phyloP scores from a whole-genome alignment of 1,139 yeast species.

The Candida tetrigidarum region DNA sequence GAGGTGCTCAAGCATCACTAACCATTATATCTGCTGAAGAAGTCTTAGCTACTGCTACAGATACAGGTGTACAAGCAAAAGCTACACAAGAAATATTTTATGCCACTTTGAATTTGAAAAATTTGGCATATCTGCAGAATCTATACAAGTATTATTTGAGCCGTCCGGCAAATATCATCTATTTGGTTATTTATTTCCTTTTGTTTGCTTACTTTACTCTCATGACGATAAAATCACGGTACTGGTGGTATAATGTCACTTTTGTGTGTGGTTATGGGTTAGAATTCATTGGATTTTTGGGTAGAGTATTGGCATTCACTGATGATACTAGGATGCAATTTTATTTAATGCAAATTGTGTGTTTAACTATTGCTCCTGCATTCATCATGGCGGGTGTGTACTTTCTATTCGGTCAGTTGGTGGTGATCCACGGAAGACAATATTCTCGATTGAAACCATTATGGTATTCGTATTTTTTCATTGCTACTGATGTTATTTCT shows the following conservation, averaged over 20 bases:
- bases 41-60: constrained; percentile 45
- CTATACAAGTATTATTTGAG: constrained; percentile 34
- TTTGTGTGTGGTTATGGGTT: constrained; percentile 63
- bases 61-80: constrained; percentile 24
- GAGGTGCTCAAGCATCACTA: constrained; percentile 41
- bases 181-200: constrained; percentile 24
- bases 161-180: constrained; percentile 30
- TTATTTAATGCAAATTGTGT: constrained; percentile 68
- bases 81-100: constrained; percentile 36
- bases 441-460: constrained; percentile 71
- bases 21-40: constrained; percentile 34
- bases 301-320: constrained; percentile 52
- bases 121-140: constrained; percentile 25
- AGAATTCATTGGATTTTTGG: constrained; percentile 75
- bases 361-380: constrained; percentile 84
- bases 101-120: constrained; percentile 34
- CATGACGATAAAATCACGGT: constrained; percentile 46
- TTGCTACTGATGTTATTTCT: constrained; percentile 68
- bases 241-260: constrained; percentile 75
- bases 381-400: constrained; percentile 90
- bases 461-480: constrained; percentile 73
- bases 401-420: constrained; percentile 72
- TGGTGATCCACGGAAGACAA: constrained; percentile 67
- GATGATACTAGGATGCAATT: constrained; percentile 43
- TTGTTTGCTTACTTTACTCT: constrained; percentile 23